phyloP scores from a whole-genome alignment of 2,329 filamentous ascomycete genomes.

The Pyricularia sp. region DNA sequence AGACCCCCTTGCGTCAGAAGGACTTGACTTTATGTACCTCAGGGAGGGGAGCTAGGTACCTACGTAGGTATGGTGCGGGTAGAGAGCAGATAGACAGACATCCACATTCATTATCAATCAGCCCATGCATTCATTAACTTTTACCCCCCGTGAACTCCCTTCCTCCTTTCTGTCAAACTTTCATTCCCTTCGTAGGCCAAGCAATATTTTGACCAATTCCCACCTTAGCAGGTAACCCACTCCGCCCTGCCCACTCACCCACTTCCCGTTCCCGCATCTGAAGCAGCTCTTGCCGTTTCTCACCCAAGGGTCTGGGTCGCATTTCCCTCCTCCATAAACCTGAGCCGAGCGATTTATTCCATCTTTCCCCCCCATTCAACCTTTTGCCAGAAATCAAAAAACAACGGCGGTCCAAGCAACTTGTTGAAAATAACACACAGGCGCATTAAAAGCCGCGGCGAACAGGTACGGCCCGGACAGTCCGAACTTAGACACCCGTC shows the following conservation, averaged over 20 bases:
- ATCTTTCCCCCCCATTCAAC: background rate
- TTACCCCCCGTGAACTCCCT: background rate
- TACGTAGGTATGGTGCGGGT: no score
- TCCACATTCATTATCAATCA: background rate
- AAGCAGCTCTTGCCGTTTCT: background rate
- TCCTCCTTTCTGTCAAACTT: background rate
- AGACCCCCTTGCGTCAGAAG: background rate
- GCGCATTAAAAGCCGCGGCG: background rate
- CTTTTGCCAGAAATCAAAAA: background rate
- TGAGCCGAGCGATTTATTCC: background rate
- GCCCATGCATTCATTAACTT: background rate
- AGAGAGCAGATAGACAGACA: background rate
- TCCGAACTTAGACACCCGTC: conserved; percentile 1
- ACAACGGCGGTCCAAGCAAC: background rate
- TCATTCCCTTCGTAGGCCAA: background rate
- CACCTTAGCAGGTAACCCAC: background rate
- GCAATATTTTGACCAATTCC: background rate
- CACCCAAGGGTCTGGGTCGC: background rate
- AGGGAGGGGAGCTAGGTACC: no score
- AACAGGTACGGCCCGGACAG: background rate
- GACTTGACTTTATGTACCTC: background rate
- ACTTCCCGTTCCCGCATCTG: background rate
- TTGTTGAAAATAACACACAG: background rate
- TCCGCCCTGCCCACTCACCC: background rate
- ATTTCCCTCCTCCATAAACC: background rate